Conservation (phyloP, 352 stramenopile species). For the Phytophthora quininea region DNA sequence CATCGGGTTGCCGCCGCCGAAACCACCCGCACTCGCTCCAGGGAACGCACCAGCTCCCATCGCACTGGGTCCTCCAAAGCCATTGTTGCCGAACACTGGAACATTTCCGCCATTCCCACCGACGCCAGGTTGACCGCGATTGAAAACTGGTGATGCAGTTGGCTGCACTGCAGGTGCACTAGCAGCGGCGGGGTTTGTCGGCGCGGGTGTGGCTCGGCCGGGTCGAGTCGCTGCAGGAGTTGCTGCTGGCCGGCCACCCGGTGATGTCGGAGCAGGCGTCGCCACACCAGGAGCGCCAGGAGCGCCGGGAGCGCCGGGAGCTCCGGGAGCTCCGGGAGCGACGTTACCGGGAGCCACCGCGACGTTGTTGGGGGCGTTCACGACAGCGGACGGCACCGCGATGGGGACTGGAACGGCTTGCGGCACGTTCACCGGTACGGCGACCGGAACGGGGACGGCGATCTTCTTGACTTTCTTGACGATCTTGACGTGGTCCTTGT, state of each 20-base stretch:
- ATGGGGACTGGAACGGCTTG: conserved; percentile 35
- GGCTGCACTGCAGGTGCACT: conserved; percentile 5
- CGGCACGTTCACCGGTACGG: conserved; percentile 31
- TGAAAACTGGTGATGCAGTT: background rate
- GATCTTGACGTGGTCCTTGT: conserved; percentile 4
- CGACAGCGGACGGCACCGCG: conserved; percentile 27
- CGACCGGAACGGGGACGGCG: conserved; percentile 19
- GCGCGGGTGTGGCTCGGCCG: conserved; percentile 23
- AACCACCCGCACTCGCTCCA: background rate
- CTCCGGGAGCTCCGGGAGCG: conserved; percentile 6
- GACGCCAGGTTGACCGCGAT: background rate
- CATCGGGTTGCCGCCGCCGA: conserved; percentile 21
- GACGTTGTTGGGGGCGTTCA: conserved; percentile 27
- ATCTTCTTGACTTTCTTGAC: conserved; percentile 45
- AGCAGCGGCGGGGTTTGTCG: conserved; percentile 8
- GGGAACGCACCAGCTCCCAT: background rate
- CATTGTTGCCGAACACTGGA: background rate
- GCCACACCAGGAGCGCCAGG: conserved; percentile 5
- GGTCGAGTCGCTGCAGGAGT: conserved; percentile 20
- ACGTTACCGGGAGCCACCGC: conserved; percentile 21
- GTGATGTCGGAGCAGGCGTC: conserved; percentile 27
- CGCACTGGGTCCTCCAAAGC: background rate
- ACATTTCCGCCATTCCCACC: background rate
- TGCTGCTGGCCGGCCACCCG: conserved; percentile 14
- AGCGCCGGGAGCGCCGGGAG: background rate